Evolutionary conservation across 176 grass and related monocot species (phyloP).

Genomic region (Phragmites australis): DNA sequence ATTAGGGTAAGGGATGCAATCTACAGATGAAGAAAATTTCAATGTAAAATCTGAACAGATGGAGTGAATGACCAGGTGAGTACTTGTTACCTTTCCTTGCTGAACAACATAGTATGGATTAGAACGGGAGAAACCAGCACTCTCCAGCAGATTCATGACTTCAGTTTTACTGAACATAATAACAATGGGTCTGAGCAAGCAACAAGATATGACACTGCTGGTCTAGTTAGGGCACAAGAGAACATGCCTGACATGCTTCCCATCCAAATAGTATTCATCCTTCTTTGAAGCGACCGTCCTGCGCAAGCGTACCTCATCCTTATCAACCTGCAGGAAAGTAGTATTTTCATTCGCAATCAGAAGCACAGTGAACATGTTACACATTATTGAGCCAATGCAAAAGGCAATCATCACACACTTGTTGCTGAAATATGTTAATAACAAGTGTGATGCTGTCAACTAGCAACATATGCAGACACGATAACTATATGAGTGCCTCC

Average conservation of each 20-base stretch:
- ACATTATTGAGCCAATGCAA: slow-evolving; percentile 2
- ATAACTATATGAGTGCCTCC: slow-evolving; percentile 7
- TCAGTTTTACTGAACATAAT: slow-evolving; percentile 84
- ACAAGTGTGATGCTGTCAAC: background rate
- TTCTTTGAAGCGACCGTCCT: slow-evolving; percentile 92
- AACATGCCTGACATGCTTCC: slow-evolving; percentile 85
- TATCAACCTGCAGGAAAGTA: slow-evolving; percentile 73
- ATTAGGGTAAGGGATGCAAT: slow-evolving; percentile 97
- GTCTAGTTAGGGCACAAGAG: slow-evolving; percentile 29
- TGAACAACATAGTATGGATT: slow-evolving; percentile 99
- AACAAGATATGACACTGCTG: slow-evolving; percentile 13
- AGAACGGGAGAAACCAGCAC: slow-evolving; percentile 97
- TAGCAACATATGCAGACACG: background rate
- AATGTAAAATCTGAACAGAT: slow-evolving; percentile 23
- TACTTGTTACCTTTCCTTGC: slow-evolving; percentile 79
- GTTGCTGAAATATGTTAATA: background rate
- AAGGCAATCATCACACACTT: slow-evolving; percentile 22
- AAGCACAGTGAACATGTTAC: slow-evolving; percentile 8
- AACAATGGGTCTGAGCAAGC: slow-evolving; percentile 5
- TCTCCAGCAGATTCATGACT: slow-evolving; percentile 99
- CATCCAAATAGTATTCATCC: slow-evolving; percentile 97
- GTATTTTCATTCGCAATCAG: slow-evolving; percentile 18
- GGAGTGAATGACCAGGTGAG: slow-evolving; percentile 18
- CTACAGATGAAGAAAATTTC: slow-evolving; percentile 48
- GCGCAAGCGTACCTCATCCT: slow-evolving; percentile 90